phyloP scores from a whole-genome alignment of 306 rosid species.

The Dryas octopetala region DNA sequence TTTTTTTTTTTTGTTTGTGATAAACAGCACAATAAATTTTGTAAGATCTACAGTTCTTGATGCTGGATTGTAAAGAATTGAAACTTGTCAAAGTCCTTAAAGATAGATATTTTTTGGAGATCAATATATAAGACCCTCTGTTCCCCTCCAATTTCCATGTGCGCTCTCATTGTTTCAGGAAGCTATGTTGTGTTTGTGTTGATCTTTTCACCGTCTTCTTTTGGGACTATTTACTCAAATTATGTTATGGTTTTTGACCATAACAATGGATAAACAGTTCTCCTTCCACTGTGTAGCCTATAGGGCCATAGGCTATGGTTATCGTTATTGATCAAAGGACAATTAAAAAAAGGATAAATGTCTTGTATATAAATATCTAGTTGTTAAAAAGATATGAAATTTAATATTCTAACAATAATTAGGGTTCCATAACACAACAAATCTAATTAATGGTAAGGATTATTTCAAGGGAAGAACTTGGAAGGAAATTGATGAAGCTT shows the following conservation, averaged over 20 bases:
- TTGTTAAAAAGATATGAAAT: too few species aligned
- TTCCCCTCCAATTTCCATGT: neutral
- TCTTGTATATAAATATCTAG: too few species aligned
- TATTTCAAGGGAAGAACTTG: neutral
- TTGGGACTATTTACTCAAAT: neutral
- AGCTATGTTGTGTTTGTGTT: neutral
- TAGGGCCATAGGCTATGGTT: too few species aligned
- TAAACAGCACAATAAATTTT: neutral
- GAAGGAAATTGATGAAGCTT: neutral
- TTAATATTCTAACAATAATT: too few species aligned
- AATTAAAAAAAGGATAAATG: too few species aligned
- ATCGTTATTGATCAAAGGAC: too few species aligned
- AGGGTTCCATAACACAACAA: too few species aligned
- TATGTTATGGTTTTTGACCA: too few species aligned
- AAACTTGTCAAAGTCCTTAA: constrained; percentile 6
- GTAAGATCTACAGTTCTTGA: neutral
- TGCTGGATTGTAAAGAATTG: constrained; percentile 12
- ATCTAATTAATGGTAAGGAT: neutral
- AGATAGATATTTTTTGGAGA: neutral
- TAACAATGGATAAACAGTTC: too few species aligned
- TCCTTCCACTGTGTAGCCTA: too few species aligned
- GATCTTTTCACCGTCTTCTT: neutral
- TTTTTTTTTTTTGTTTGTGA: constrained; percentile 9
- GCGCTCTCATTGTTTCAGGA: neutral
- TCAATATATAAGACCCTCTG: constrained; percentile 1